A percentile compares a stretch with the other conserved stretches of the same genome.
Evolutionary conservation across 2,329 filamentous ascomycete species (phyloP).

Genomic region (Aspergillus ustus): DNA sequence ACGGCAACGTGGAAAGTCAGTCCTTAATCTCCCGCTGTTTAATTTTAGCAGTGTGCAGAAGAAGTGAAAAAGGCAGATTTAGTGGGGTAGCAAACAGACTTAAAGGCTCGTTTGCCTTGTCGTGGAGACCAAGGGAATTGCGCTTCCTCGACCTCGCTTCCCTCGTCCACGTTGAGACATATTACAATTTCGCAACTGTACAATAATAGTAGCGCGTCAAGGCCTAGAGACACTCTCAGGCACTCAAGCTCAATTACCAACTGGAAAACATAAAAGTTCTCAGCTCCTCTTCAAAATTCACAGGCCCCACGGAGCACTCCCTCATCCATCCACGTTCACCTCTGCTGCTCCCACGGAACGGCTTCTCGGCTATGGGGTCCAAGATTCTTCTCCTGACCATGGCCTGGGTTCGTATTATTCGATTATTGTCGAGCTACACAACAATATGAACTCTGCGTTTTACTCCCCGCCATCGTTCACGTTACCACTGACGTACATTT

Average conservation of each 20-base stretch:
- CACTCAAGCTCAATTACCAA: neutral
- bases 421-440: constrained; percentile 9
- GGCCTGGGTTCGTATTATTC: neutral
- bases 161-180: neutral
- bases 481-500: neutral
- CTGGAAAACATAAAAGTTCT: neutral
- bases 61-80: neutral
- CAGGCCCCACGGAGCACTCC: neutral
- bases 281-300: neutral
- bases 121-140: neutral
- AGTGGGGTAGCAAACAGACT: neutral
- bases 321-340: neutral
- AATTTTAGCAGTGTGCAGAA: constrained; percentile 5
- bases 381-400: neutral
- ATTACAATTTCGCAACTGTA: too few species aligned
- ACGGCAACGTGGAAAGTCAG: neutral
- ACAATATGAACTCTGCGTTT: constrained; percentile 4
- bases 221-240: neutral
- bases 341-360: constrained; percentile 5
- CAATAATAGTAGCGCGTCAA: too few species aligned
- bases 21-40: constrained; percentile 5
- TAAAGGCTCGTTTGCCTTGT: neutral
- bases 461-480: neutral
- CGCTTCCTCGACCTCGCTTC: neutral
- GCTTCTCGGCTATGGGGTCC: constrained; percentile 1